Percentiles rank a stretch among this genome's conserved stretches.
Conservation (phyloP, 768 basidiomycete species). For the Lactarius hatsudake region DNA sequence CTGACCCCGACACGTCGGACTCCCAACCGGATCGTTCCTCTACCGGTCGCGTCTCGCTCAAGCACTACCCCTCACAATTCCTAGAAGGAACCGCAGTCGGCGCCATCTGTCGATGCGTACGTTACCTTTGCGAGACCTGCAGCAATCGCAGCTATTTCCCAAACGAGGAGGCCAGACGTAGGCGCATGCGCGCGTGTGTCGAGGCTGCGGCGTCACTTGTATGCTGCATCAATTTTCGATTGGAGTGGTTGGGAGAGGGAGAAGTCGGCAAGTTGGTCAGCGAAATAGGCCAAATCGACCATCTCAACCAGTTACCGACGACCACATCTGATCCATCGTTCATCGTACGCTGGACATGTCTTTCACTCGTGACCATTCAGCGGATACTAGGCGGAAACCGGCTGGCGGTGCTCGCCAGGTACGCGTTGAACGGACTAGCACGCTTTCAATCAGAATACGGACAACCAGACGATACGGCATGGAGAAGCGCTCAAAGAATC, state of each 20-base stretch:
- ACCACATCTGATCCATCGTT: not conserved
- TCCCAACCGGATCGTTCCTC: no score
- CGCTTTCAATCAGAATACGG: not conserved
- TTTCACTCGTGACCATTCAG: constrained; percentile 19
- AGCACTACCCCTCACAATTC: no score
- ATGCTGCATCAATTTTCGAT: constrained; percentile 2
- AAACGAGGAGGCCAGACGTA: constrained; percentile 9
- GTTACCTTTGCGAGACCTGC: constrained; percentile 11
- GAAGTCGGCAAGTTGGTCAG: not conserved
- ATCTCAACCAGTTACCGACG: not conserved
- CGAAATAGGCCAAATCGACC: constrained; percentile 1
- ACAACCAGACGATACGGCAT: not conserved
- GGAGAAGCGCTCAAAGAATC: not conserved
- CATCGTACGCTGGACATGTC: constrained; percentile 19
- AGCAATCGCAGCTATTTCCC: not conserved
- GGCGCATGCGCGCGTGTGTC: constrained; percentile 16
- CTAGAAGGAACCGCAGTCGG: no score
- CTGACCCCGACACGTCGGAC: no score
- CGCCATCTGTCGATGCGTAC: not conserved
- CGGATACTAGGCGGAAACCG: not conserved
- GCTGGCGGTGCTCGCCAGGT: not conserved
- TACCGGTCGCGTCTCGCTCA: no score
- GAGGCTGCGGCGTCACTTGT: constrained; percentile 14
- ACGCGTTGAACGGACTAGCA: not conserved
- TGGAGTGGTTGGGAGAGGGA: constrained; percentile 19